phyloP scores from a whole-genome alignment of 768 basidiomycete genomes.

The Russula vinacea region DNA sequence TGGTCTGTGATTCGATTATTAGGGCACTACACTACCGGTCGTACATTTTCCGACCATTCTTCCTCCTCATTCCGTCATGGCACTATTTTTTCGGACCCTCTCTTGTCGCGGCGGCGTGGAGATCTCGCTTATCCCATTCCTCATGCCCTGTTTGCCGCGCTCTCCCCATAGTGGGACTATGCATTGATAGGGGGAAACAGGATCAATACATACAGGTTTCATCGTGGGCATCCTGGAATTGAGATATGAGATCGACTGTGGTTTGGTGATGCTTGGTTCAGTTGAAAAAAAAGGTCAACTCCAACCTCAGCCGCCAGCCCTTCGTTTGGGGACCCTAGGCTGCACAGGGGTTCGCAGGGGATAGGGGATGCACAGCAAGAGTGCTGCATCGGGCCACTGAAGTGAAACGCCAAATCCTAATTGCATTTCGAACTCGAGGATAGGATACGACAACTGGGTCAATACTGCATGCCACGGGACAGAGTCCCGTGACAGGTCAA shows the following conservation, averaged over 20 bases:
- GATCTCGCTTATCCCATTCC: background rate
- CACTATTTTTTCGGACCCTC: background rate
- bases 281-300: background rate
- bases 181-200: slow-evolving; percentile 8
- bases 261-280: background rate
- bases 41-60: slow-evolving; percentile 1
- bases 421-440: background rate
- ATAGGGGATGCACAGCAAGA: slow-evolving; percentile 14
- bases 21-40: background rate
- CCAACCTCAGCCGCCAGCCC: background rate
- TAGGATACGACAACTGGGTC: background rate
- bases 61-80: slow-evolving; percentile 1
- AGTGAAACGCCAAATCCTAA: background rate
- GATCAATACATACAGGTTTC: background rate
- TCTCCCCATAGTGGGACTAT: background rate
- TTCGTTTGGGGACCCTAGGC: background rate
- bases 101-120: background rate
- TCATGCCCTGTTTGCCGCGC: background rate
- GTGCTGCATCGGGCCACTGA: background rate
- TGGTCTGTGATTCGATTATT: background rate
- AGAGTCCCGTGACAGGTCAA: background rate
- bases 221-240: background rate
- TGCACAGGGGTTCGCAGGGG: slow-evolving; percentile 4
- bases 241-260: background rate
- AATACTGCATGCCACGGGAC: slow-evolving; percentile 1